Evolutionary conservation across 306 rosid genomes (phyloP), one percentile per base, ranked within the genome.

Genomic region (Vachellia collinsii): DNA sequence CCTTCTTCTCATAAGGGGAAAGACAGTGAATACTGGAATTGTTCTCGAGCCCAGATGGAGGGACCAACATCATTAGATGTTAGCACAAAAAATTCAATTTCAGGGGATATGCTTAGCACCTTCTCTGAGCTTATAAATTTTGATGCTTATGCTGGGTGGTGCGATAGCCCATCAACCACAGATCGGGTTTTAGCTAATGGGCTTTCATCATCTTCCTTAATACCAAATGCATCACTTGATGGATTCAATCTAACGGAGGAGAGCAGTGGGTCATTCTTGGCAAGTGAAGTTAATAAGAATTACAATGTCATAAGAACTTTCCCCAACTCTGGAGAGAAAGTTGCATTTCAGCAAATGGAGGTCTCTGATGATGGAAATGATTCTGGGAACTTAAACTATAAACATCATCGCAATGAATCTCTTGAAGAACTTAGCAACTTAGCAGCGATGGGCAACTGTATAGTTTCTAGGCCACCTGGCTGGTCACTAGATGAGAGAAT

Each of bases 401-500:
- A 82, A 78, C 86, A 47, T 48, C 81, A 80, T 73, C 44, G 12
- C 9, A 80, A 65, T 80, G 82, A 54, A 56, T 70, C 83, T 36
- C 78, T 86, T 77, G 86, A 84, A 64, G 84, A 67, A 47, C 68
- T 81, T 74, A 43, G 75, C 75, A 69, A 67, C 67, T 72, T 82
- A 51, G 89, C 68, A 51, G 89, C 68, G 22, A 17, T 70, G 77
- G 74, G 43, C n/a, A 75, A 82, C 54, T 82, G 62, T 80, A 22
- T 85, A 23, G 81, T 93, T 16, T 74, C 90, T 25, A 82, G 89
- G 83, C 82, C 94, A 14, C 47, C 74, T n/a, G 82, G 83, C 20
- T 77, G 77, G 87, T 90, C 98, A 53, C 92, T 96, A 81, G 94
- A 89, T 80, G 98, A 96, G 83, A 96, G 86, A 87, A 96, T 96